Conservation (phyloP, 73 alveolate species). For the Stentor roeselii region DNA sequence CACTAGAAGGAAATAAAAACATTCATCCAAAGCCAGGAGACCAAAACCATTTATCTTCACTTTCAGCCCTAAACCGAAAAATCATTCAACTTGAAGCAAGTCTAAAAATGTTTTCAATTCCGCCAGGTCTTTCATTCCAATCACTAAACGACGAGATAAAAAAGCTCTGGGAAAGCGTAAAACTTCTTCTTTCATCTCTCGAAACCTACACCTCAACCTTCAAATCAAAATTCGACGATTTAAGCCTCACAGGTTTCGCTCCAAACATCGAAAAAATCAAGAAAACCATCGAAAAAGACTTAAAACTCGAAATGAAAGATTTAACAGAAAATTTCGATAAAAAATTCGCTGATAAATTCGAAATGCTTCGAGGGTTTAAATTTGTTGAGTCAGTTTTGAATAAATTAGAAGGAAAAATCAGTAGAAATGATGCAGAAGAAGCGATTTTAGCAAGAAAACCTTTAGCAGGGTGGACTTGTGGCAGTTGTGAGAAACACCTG, state of each 20-base stretch:
- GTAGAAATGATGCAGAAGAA: conserved; percentile 56
- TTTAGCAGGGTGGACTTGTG: conserved; percentile 78
- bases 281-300: neutral
- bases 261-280: neutral
- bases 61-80: neutral
- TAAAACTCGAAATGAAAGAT: too few relatives aligned
- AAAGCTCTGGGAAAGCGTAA: neutral
- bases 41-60: neutral
- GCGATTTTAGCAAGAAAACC: conserved; percentile 84
- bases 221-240: neutral
- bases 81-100: neutral
- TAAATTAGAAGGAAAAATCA: neutral
- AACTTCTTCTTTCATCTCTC: neutral
- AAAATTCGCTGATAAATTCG: neutral
- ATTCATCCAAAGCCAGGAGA: neutral
- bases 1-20: neutral
- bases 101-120: neutral
- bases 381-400: neutral
- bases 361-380: conserved; percentile 1
- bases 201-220: neutral
- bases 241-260: too few relatives aligned
- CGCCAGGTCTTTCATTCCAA: neutral
- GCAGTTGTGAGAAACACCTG: conserved; percentile 78
- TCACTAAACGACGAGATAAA: neutral
- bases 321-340: neutral